A percentile compares a stretch with the other conserved stretches of the same genome.
phyloP scores from a whole-genome alignment of 257 asterid species.

The Petunia axillaris region DNA sequence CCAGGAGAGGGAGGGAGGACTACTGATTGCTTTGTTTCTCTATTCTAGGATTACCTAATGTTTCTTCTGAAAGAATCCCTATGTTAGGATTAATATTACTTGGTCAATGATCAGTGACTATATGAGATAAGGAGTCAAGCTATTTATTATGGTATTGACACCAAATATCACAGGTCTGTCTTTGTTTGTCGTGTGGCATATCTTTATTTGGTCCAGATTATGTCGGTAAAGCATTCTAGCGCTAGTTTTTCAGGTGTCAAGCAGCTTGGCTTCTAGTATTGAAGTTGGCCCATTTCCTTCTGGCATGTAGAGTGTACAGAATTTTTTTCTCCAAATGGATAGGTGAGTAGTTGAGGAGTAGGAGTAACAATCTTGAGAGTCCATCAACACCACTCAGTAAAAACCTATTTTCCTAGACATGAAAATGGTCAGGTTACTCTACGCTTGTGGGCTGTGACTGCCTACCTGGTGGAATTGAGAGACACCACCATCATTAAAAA shows the following conservation, averaged over 20 bases:
- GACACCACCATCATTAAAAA: not conserved
- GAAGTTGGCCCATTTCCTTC: not conserved
- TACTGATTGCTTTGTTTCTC: not conserved
- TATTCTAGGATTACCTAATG: not conserved
- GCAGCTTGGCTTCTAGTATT: not conserved
- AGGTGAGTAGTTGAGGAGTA: not conserved
- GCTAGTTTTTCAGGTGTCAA: not conserved
- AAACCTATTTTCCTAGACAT: not conserved
- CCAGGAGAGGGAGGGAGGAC: not conserved
- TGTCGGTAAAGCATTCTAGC: not conserved
- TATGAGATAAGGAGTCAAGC: not conserved
- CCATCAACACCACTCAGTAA: not conserved
- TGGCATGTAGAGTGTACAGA: not conserved
- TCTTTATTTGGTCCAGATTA: not conserved
- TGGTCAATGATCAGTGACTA: conserved; percentile 12
- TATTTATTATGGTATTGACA: not conserved
- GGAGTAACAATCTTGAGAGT: conserved; percentile 4
- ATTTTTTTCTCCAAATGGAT: not conserved
- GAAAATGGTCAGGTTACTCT: not conserved
- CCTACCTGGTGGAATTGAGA: not conserved
- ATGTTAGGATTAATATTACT: not conserved
- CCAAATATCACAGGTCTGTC: not conserved
- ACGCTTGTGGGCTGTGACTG: not conserved
- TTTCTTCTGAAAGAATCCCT: conserved; percentile 8
- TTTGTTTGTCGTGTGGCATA: not conserved